phyloP scores from a whole-genome alignment of 2,329 filamentous ascomycete species.

The Aspergillus costaricaensis region DNA sequence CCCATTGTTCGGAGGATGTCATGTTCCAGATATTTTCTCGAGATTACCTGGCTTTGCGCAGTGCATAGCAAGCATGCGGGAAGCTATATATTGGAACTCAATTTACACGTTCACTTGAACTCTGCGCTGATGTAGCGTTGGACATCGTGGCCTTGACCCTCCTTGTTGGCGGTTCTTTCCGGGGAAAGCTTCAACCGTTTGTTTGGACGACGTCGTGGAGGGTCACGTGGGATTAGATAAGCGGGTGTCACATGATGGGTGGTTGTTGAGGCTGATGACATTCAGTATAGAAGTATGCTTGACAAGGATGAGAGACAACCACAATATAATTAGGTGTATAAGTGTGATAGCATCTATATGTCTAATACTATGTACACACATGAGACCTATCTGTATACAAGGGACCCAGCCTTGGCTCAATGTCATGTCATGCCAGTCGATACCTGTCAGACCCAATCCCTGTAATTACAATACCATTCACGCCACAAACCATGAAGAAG shows the following conservation, averaged over 20 bases:
- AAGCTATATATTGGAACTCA: background rate
- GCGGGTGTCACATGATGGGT: constrained; percentile 1
- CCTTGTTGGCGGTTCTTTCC: constrained; percentile 4
- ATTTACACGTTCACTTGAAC: constrained; percentile 5
- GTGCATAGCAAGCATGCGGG: constrained; percentile 11
- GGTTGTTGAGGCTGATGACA: too few species aligned
- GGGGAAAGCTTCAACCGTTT: constrained; percentile 13
- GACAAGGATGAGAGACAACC: background rate
- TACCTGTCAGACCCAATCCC: too few species aligned
- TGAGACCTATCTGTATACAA: too few species aligned
- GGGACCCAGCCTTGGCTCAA: too few species aligned
- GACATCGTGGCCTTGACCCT: constrained; percentile 14
- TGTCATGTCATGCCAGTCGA: too few species aligned
- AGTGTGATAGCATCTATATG: too few species aligned
- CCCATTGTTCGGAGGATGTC: constrained; percentile 40
- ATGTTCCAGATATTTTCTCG: constrained; percentile 21
- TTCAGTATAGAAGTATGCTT: background rate
- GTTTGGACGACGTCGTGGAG: constrained; percentile 8
- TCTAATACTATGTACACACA: background rate
- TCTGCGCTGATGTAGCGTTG: constrained; percentile 5
- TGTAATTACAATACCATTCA: too few species aligned
- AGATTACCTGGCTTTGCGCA: background rate
- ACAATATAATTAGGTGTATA: background rate
- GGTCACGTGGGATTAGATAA: constrained; percentile 14
- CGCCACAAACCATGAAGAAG: too few species aligned